These are phyloP conservation scores for Ambrosiella beaveri DNA, from an alignment of 2,329 filamentous ascomycete species.

Conservation along the genomic window DNA sequence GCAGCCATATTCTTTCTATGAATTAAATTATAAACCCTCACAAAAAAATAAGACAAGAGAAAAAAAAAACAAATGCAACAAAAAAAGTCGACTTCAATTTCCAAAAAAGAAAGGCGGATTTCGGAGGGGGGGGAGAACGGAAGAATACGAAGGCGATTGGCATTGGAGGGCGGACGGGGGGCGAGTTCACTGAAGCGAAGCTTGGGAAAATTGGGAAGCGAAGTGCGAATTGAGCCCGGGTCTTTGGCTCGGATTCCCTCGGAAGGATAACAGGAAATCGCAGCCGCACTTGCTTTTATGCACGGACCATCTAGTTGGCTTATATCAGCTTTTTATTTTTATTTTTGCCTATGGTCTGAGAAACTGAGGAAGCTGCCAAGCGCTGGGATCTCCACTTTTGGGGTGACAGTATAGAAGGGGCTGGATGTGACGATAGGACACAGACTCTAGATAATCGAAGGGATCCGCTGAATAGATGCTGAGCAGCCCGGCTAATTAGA, in stretches of 20 bases:
- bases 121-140: background rate
- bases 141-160: too few species aligned
- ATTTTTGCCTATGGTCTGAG: too few species aligned
- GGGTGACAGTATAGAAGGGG: too few species aligned
- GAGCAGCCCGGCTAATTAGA: too few species aligned
- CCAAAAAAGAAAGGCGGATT: background rate
- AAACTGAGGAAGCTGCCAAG: too few species aligned
- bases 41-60: conserved; percentile 1
- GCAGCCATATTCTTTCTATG: conserved; percentile 7
- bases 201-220: background rate
- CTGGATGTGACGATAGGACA: too few species aligned
- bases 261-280: conserved; percentile 11
- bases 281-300: conserved; percentile 6
- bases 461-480: too few species aligned
- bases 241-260: conserved; percentile 12
- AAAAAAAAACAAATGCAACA: background rate
- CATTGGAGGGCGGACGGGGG: too few species aligned
- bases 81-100: background rate
- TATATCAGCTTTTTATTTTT: background rate
- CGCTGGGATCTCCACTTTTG: too few species aligned
- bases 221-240: conserved; percentile 2
- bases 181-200: background rate
- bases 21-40: background rate
- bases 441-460: background rate
- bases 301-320: background rate